Conservation (phyloP, 1,284 basidiomycete species). For the Meira miltonrushii region DNA sequence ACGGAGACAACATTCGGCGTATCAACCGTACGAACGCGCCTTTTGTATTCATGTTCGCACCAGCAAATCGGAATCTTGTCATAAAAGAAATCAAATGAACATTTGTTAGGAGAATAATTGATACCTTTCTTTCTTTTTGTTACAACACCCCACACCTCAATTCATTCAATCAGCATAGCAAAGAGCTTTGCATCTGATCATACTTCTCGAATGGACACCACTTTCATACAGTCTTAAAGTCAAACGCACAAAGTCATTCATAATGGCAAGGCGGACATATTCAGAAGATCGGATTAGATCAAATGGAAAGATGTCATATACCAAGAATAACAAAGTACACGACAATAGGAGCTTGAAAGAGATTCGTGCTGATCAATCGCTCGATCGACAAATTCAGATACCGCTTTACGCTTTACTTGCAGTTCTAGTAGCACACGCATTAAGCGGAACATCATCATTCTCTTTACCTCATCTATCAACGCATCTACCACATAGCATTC, state of each 20-base stretch:
- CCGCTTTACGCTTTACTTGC: constrained; percentile 31
- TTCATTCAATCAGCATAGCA: no score
- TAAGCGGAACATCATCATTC: constrained; percentile 37
- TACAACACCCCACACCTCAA: no score
- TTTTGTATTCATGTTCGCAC: no score
- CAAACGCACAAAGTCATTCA: neutral
- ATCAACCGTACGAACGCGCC: no score
- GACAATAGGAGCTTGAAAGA: constrained; percentile 6
- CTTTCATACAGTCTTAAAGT: no score
- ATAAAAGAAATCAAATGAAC: no score
- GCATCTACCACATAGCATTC: constrained; percentile 26
- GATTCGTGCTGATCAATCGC: neutral
- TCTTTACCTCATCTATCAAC: constrained; percentile 32
- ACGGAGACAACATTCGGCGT: no score
- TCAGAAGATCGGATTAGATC: neutral
- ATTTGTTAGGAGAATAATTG: no score
- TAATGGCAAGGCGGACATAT: neutral
- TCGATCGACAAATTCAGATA: constrained; percentile 10
- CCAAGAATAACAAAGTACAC: neutral
- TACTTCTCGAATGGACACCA: no score
- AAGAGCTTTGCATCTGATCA: no score
- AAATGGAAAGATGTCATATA: neutral
- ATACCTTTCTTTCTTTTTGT: no score
- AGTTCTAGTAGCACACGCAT: constrained; percentile 34
- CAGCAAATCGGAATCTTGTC: no score